Evolutionary conservation across 2,329 filamentous ascomycete species (phyloP), one percentile per base, ranked within the genome.

Genomic region (Aspergillus tubingensis): DNA sequence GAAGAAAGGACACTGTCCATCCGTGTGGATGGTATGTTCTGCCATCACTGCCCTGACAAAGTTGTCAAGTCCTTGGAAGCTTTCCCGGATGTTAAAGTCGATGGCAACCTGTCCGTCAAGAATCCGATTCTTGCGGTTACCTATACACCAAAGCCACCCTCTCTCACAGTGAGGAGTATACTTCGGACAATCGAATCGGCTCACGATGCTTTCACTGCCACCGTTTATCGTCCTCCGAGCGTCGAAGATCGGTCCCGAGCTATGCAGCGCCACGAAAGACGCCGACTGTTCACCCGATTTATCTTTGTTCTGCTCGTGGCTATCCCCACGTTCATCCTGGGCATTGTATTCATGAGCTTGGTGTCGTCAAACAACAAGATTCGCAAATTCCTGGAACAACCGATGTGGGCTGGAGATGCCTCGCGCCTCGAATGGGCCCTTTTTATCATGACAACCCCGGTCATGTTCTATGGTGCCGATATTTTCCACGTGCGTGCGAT

Each of bases 321-420:
- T 19, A 88, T 97, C 48, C 93, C 94, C 2, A 91, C 91, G 0
- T 93, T 97, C 67, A 74, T 96, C 54, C 87, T 97, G 41, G 93
- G 94, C 3, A 91, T 97, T 56, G 87, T 96, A 1, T 96, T 91
- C 78, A 97, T 96, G 93, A 91, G 85, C 62, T 82, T 97, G 1
- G 83, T 96, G 0, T 80, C 88, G 0, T 74, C 81, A 3, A 76
- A 81, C 2, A 84, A 92, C 66, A 65, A 76, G 0, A 81, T 82
- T 11, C 86, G 87, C 59, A 79, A 81, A 63, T 91, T 86, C 67
- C 77, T 96, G 48, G 92, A 92, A 85, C 73, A 83, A 63, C 86
- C 87, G 0, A 88, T 91, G 80, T 85, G 83, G 65, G 86, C 85
- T 3, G 91, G 91, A 0, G 81, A 80, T 49, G 87, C 93, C 56